A percentile compares a stretch with the other conserved stretches of the same genome.
Conservation (phyloP, 495 filamentous ascomycete species). For the Sordaria brevicollis region DNA sequence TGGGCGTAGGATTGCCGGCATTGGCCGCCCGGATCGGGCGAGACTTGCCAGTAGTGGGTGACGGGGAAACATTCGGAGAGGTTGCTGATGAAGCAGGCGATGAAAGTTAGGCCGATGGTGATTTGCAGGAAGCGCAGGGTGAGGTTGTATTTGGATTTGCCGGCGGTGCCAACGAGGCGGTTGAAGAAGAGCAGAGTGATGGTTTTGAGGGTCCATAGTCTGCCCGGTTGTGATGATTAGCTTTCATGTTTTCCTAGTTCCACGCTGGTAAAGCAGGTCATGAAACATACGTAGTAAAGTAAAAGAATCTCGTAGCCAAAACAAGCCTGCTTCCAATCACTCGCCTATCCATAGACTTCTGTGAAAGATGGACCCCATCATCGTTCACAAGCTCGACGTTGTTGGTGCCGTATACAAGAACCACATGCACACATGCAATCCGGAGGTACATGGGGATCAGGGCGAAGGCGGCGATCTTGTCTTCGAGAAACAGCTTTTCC, state of each 20-base stretch:
- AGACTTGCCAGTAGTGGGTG: conserved; percentile 76
- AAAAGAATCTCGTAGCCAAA: conserved; percentile 51
- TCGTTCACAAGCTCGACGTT: conserved; percentile 46
- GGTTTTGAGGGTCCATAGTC: conserved; percentile 85
- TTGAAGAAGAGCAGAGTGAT: conserved; percentile 84
- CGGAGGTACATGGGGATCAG: conserved; percentile 69
- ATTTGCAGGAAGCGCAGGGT: conserved; percentile 58
- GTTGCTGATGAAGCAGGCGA: conserved; percentile 66
- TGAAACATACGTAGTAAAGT: conserved; percentile 50
- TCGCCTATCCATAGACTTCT: conserved; percentile 36
- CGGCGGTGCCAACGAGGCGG: conserved; percentile 54
- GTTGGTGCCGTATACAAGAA: conserved; percentile 82
- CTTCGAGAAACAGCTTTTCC: conserved; percentile 72
- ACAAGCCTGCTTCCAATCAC: conserved; percentile 53
- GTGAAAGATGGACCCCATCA: conserved; percentile 19
- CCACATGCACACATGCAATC: conserved; percentile 75
- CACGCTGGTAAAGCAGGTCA: not conserved
- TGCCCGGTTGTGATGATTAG: conserved; percentile 17
- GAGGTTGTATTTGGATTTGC: conserved; percentile 53
- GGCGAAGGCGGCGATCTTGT: conserved; percentile 70
- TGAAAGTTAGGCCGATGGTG: conserved; percentile 62
- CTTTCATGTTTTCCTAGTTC: no score
- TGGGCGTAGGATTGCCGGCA: conserved; percentile 78
- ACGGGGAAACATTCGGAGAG: conserved; percentile 81
- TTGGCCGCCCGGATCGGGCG: conserved; percentile 71